phyloP scores from a whole-genome alignment of 768 basidiomycete genomes.

The Coprinopsis sp. region DNA sequence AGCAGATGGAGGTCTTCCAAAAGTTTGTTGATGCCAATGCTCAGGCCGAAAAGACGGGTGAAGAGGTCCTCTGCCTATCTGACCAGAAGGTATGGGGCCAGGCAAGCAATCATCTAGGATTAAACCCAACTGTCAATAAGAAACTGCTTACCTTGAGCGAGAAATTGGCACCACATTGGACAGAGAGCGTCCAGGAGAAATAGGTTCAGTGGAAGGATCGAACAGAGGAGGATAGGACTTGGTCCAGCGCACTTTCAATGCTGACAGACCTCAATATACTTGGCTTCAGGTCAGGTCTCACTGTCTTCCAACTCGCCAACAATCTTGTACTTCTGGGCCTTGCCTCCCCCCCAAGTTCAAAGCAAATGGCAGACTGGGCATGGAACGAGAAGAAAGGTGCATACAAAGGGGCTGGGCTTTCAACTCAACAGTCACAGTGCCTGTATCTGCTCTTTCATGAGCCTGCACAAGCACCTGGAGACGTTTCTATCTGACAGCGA shows the following conservation, averaged over 20 bases:
- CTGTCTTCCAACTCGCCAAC: constrained; percentile 13
- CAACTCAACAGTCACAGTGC: constrained; percentile 1
- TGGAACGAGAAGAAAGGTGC: constrained; percentile 7
- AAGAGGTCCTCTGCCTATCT: neutral
- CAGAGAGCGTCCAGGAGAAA: neutral
- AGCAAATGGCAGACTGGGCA: constrained; percentile 12
- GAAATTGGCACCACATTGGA: constrained; percentile 9
- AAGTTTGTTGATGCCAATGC: neutral
- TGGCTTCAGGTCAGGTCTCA: constrained; percentile 10
- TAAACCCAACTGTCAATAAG: neutral
- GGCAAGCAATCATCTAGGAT: neutral
- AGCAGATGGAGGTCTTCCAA: neutral
- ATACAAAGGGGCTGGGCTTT: constrained; percentile 8
- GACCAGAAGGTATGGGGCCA: neutral
- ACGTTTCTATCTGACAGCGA: constrained; percentile 6
- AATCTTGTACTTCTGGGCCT: constrained; percentile 11
- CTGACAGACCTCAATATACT: constrained; percentile 1
- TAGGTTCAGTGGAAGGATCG: constrained; percentile 6
- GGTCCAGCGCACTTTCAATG: constrained; percentile 5
- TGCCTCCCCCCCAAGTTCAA: neutral
- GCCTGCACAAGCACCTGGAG: constrained; percentile 10
- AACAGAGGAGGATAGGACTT: neutral
- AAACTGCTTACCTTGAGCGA: neutral
- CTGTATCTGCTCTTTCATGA: constrained; percentile 8
- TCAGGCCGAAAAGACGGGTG: neutral